Conservation (phyloP, 2,329 filamentous ascomycete species). For the Passalora sequoiae region DNA sequence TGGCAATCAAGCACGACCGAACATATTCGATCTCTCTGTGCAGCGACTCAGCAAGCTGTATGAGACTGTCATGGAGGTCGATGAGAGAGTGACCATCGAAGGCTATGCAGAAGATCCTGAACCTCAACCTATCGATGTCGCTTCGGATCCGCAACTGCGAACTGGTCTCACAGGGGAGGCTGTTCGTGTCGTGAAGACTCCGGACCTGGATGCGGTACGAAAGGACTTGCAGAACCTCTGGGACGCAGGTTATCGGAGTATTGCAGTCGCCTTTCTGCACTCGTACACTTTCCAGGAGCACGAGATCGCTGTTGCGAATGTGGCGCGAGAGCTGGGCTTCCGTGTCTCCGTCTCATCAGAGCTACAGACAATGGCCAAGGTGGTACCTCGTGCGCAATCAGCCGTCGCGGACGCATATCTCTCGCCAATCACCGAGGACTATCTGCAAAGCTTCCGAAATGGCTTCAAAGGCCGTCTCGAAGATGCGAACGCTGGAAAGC, state of each 20-base stretch:
- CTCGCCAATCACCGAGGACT: slow-evolving; percentile 69
- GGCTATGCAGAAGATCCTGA: slow-evolving; percentile 61
- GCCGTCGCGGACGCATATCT: slow-evolving; percentile 73
- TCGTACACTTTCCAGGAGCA: slow-evolving; percentile 78
- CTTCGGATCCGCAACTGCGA: slow-evolving; percentile 15
- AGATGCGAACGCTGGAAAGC: slow-evolving; percentile 50
- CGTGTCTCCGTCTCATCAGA: slow-evolving; percentile 63
- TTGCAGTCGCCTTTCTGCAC: slow-evolving; percentile 84
- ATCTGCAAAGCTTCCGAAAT: slow-evolving; percentile 44
- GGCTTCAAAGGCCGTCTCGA: slow-evolving; percentile 26
- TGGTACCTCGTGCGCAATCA: slow-evolving; percentile 67
- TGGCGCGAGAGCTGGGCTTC: slow-evolving; percentile 77
- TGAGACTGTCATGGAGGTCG: slow-evolving; percentile 71
- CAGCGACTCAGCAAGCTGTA: slow-evolving; percentile 79
- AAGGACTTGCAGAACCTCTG: slow-evolving; percentile 55
- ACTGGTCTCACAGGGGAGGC: slow-evolving; percentile 29
- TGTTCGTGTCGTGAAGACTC: slow-evolving; percentile 26
- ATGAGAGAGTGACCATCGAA: slow-evolving; percentile 81
- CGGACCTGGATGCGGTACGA: slow-evolving; percentile 39
- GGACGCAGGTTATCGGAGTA: slow-evolving; percentile 64
- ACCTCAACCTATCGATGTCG: slow-evolving; percentile 27
- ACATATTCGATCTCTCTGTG: slow-evolving; percentile 84
- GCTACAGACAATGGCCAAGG: slow-evolving; percentile 60
- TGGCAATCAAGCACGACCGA: slow-evolving; percentile 82
- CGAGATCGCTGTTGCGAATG: slow-evolving; percentile 65